Conservation (phyloP, 805 yeast genomes). For the Nakazawaea wyomingensis region DNA sequence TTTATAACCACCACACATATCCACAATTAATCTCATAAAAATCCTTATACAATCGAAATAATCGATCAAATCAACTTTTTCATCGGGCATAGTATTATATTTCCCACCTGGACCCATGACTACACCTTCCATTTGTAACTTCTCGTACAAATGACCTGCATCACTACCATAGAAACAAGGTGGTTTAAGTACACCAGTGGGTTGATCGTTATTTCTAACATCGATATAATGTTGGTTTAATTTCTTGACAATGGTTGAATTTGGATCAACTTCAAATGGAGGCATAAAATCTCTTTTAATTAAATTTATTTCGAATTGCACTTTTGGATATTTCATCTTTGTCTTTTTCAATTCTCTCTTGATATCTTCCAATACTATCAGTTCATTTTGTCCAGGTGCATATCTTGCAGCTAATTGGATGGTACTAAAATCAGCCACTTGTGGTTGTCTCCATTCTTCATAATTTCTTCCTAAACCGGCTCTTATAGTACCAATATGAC, state of each 20-base stretch:
- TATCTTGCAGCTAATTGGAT: slow-evolving; percentile 27
- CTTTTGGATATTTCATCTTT: slow-evolving; percentile 19
- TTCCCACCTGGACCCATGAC: slow-evolving; percentile 25
- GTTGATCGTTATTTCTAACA: slow-evolving; percentile 18
- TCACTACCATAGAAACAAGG: slow-evolving; percentile 24
- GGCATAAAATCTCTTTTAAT: slow-evolving; percentile 21
- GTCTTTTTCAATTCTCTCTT: slow-evolving; percentile 21
- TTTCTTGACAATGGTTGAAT: slow-evolving; percentile 17
- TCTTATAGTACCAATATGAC: slow-evolving; percentile 26
- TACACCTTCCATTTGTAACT: slow-evolving; percentile 20
- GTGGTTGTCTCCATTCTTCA: slow-evolving; percentile 28
- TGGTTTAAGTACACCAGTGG: slow-evolving; percentile 22
- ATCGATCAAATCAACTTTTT: slow-evolving; percentile 19
- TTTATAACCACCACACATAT: slow-evolving; percentile 20
- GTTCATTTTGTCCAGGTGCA: slow-evolving; percentile 26
- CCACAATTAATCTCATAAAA: slow-evolving; percentile 20
- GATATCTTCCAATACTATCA: slow-evolving; percentile 22
- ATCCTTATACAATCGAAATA: slow-evolving; percentile 20
- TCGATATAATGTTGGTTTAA: slow-evolving; percentile 16
- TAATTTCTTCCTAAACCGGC: slow-evolving; percentile 26
- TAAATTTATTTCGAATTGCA: slow-evolving; percentile 19
- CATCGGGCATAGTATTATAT: slow-evolving; percentile 23
- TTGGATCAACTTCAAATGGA: slow-evolving; percentile 20
- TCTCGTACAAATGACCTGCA: slow-evolving; percentile 22
- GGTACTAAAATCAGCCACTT: slow-evolving; percentile 27